Percentiles rank a stretch among this genome's conserved stretches.
These are phyloP conservation scores for Russula vinacea DNA, from an alignment of 768 basidiomycete genomes.

Conservation along the genomic window DNA sequence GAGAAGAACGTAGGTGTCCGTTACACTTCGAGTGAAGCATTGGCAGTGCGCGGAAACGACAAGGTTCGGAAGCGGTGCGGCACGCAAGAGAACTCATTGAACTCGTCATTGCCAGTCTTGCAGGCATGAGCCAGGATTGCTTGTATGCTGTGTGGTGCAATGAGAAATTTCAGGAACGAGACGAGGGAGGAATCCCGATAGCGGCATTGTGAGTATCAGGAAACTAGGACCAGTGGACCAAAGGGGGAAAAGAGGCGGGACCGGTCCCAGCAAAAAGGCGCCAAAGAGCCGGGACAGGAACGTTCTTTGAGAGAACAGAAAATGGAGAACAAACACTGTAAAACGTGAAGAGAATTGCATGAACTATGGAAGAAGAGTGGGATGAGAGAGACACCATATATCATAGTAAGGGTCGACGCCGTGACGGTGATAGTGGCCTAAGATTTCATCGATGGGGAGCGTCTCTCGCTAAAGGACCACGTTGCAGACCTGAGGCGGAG, in stretches of 20 bases:
- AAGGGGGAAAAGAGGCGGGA: conserved; percentile 19
- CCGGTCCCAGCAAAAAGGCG: conserved; percentile 15
- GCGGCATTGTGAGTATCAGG: neutral
- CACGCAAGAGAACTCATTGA: neutral
- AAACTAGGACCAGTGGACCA: conserved; percentile 15
- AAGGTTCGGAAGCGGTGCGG: conserved; percentile 25
- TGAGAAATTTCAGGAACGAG: conserved; percentile 5
- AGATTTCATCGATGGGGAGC: conserved; percentile 18
- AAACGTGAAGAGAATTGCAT: neutral
- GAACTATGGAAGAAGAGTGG: neutral
- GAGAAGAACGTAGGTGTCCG: neutral
- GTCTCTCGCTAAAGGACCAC: conserved; percentile 19
- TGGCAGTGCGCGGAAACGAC: conserved; percentile 19
- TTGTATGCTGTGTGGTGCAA: neutral
- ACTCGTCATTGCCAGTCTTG: neutral
- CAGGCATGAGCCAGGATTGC: neutral
- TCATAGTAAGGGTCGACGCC: conserved; percentile 7
- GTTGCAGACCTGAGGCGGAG: conserved; percentile 25
- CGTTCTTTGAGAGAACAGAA: conserved; percentile 10
- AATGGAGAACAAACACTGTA: neutral
- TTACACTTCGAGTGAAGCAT: neutral
- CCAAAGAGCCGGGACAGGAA: conserved; percentile 21
- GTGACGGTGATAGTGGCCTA: conserved; percentile 4
- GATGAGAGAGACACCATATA: conserved; percentile 1
- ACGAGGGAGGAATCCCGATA: conserved; percentile 9